A percentile compares a stretch with the other conserved stretches of the same genome.
These are phyloP conservation scores for Hibiscus syriacus DNA, from an alignment of 345 rosid species.

Conservation along the genomic window DNA sequence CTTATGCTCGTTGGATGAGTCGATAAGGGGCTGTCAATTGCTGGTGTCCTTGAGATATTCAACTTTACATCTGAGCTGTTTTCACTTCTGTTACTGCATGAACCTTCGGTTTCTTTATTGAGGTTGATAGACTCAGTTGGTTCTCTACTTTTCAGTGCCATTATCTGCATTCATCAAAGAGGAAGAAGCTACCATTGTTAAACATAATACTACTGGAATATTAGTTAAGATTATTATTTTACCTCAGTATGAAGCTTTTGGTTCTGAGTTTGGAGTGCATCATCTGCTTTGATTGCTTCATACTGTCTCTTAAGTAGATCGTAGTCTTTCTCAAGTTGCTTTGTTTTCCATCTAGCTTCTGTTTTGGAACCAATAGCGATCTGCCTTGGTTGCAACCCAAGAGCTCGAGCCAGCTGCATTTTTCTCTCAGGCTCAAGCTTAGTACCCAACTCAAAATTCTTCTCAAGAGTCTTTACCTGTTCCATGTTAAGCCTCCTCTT, in stretches of 20 bases:
- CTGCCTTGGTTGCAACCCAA: slow-evolving; percentile 95
- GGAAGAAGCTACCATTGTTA: background rate
- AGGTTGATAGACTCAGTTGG: slow-evolving; percentile 80
- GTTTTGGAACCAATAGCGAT: slow-evolving; percentile 98
- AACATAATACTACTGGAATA: too few species aligned
- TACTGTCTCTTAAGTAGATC: slow-evolving; percentile 79
- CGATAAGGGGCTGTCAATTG: slow-evolving; percentile 60
- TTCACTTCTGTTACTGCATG: slow-evolving; percentile 88
- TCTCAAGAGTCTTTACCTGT: slow-evolving; percentile 91
- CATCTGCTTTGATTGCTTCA: slow-evolving; percentile 70
- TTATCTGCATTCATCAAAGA: slow-evolving; percentile 41
- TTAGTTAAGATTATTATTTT: background rate
- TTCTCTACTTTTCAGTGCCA: slow-evolving; percentile 80
- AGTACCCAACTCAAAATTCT: slow-evolving; percentile 87
- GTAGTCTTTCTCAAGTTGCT: slow-evolving; percentile 92
- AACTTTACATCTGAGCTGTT: slow-evolving; percentile 80
- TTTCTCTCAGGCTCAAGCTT: slow-evolving; percentile 99
- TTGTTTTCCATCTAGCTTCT: slow-evolving; percentile 93
- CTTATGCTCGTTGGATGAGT: slow-evolving; percentile 43
- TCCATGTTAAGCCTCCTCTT: slow-evolving; percentile 91
- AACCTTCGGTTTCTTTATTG: slow-evolving; percentile 93
- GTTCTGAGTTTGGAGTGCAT: slow-evolving; percentile 77
- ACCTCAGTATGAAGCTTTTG: slow-evolving; percentile 87
- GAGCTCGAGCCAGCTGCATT: slow-evolving; percentile 92
- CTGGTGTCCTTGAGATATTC: slow-evolving; percentile 70